Percentiles rank a stretch among this genome's conserved stretches.
These are phyloP conservation scores for Lichina pygmaea DNA, from an alignment of 495 filamentous ascomycete species.

Conservation along the genomic window DNA sequence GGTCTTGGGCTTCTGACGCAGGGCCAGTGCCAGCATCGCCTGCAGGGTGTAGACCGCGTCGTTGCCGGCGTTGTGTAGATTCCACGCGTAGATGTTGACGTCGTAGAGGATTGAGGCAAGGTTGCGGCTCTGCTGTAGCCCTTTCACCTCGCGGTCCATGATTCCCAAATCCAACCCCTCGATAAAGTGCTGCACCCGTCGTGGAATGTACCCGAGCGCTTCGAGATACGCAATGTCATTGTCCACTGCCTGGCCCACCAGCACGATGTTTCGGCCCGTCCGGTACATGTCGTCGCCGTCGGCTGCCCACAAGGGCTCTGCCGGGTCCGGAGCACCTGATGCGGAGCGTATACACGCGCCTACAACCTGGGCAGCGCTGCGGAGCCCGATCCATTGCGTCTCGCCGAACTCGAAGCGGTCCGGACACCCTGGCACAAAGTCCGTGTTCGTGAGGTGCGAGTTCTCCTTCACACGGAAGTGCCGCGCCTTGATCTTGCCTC, in stretches of 20 bases:
- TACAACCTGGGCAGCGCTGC: slow-evolving; percentile 15
- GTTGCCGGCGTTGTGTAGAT: slow-evolving; percentile 86
- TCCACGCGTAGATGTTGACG: slow-evolving; percentile 29
- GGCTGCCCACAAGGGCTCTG: not conserved
- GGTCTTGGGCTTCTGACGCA: slow-evolving; percentile 9
- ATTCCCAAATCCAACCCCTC: slow-evolving; percentile 43
- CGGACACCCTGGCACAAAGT: slow-evolving; percentile 41
- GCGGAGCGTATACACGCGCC: slow-evolving; percentile 2
- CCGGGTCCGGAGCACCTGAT: not conserved
- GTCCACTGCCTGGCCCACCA: slow-evolving; percentile 51
- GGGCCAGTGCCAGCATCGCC: slow-evolving; percentile 39
- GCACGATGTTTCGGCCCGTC: slow-evolving; percentile 30
- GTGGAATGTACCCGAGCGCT: slow-evolving; percentile 28
- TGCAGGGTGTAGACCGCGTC: slow-evolving; percentile 69
- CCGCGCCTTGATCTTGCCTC: slow-evolving; percentile 28
- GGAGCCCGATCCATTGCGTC: slow-evolving; percentile 14
- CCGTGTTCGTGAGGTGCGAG: slow-evolving; percentile 28
- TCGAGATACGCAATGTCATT: slow-evolving; percentile 40
- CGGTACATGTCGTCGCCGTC: not conserved
- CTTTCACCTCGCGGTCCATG: slow-evolving; percentile 32
- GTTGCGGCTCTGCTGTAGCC: slow-evolving; percentile 19
- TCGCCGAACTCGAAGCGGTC: slow-evolving; percentile 46
- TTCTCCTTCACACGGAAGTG: slow-evolving; percentile 61
- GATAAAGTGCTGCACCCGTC: slow-evolving; percentile 21
- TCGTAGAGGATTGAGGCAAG: slow-evolving; percentile 33